phyloP scores from a whole-genome alignment of 495 filamentous ascomycete species.

The Aspergillus kassunensis region DNA sequence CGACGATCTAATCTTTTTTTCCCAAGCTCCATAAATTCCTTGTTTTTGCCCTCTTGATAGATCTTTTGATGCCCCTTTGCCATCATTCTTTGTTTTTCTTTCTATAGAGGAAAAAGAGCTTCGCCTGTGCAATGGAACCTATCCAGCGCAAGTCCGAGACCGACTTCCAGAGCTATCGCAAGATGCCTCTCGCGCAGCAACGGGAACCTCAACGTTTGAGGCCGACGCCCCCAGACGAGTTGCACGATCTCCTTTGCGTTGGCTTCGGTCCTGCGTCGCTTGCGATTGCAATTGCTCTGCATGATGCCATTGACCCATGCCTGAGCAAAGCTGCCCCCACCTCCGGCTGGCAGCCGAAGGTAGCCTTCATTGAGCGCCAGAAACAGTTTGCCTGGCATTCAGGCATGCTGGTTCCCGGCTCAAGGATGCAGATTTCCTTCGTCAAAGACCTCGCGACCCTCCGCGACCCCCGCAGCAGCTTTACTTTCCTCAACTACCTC shows the following conservation, averaged over 20 bases:
- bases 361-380: slow-evolving; percentile 85
- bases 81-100: background rate
- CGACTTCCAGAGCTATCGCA: slow-evolving; percentile 20
- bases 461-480: slow-evolving; percentile 80
- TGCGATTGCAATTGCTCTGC: slow-evolving; percentile 84
- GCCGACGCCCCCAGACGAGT: slow-evolving; percentile 44
- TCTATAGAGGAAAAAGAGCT: background rate
- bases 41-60: background rate
- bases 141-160: slow-evolving; percentile 21
- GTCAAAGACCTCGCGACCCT: slow-evolving; percentile 93
- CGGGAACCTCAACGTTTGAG: slow-evolving; percentile 20
- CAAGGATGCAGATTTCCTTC: slow-evolving; percentile 97
- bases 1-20: slow-evolving; percentile 7
- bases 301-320: slow-evolving; percentile 58
- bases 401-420: slow-evolving; percentile 89
- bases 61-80: slow-evolving; percentile 2
- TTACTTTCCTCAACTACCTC: slow-evolving; percentile 95
- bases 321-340: slow-evolving; percentile 23
- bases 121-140: slow-evolving; percentile 19
- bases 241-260: slow-evolving; percentile 82
- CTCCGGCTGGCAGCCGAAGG: slow-evolving; percentile 52
- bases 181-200: slow-evolving; percentile 21
- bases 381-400: slow-evolving; percentile 83
- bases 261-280: slow-evolving; percentile 93
- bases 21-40: slow-evolving; percentile 1